Percentiles rank a stretch among this genome's conserved stretches.
Conservation (phyloP, 768 basidiomycete genomes). For the Galerina sulciceps region DNA sequence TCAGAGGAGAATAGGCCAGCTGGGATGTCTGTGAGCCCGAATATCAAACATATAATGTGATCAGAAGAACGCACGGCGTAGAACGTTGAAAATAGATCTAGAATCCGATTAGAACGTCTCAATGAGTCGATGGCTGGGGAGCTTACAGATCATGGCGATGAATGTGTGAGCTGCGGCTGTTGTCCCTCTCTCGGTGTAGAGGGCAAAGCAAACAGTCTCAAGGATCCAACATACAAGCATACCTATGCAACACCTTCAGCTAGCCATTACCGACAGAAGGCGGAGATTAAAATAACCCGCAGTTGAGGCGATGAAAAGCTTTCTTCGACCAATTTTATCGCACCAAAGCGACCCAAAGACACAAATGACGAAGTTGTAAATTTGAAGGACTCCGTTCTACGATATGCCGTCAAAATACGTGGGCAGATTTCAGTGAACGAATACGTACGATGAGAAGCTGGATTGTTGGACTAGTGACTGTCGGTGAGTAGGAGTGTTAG, state of each 20-base stretch:
- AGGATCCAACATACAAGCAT: constrained; percentile 62
- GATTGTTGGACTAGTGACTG: constrained; percentile 47
- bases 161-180: constrained; percentile 58
- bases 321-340: constrained; percentile 53
- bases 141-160: constrained; percentile 47
- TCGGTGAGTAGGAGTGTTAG: not conserved
- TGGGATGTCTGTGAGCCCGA: constrained; percentile 3
- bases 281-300: too few species aligned
- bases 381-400: constrained; percentile 57
- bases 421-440: not conserved
- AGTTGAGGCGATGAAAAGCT: constrained; percentile 53
- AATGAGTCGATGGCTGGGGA: not conserved
- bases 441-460: constrained; percentile 42
- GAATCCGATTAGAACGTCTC: not conserved
- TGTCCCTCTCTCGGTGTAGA: constrained; percentile 38
- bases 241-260: too few species aligned
- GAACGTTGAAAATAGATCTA: constrained; percentile 36
- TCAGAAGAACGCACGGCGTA: constrained; percentile 25
- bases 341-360: constrained; percentile 49
- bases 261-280: too few species aligned
- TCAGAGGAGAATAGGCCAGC: constrained; percentile 37
- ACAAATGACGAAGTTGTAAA: constrained; percentile 59
- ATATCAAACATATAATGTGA: not conserved
- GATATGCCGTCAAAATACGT: not conserved
- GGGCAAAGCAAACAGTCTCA: constrained; percentile 55